phyloP scores from a whole-genome alignment of 495 filamentous ascomycete genomes.

The Penicillium lagena region DNA sequence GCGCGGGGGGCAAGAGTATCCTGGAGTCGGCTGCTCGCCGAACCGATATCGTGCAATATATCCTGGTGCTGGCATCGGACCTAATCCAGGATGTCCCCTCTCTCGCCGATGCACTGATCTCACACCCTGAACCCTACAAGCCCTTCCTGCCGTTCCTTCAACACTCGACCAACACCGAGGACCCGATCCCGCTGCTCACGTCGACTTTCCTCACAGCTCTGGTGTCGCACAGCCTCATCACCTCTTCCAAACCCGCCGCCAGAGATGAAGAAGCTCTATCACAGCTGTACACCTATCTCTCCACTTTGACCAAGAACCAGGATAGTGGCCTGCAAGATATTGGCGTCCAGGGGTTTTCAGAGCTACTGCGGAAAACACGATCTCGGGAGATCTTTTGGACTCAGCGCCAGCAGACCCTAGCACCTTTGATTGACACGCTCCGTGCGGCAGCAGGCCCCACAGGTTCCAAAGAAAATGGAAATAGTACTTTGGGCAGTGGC shows the following conservation, averaged over 20 bases:
- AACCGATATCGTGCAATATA: conserved; percentile 87
- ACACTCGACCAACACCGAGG: conserved; percentile 73
- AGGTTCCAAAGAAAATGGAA: conserved; percentile 61
- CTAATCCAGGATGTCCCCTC: conserved; percentile 76
- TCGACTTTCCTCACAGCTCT: conserved; percentile 81
- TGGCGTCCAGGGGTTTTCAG: conserved; percentile 85
- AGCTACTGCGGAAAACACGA: conserved; percentile 67
- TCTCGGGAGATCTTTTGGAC: conserved; percentile 86
- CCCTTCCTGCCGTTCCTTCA: conserved; percentile 81
- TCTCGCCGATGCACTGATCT: conserved; percentile 66
- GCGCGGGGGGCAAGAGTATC: conserved; percentile 64
- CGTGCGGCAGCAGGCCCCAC: conserved; percentile 70
- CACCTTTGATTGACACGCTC: conserved; percentile 76
- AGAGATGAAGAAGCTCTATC: conserved; percentile 73
- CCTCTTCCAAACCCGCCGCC: conserved; percentile 45
- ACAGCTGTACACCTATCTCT: conserved; percentile 80
- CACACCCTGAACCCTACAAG: conserved; percentile 71
- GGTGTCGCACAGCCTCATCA: conserved; percentile 61
- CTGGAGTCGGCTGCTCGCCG: conserved; percentile 73
- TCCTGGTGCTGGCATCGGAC: conserved; percentile 83
- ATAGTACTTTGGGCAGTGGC: conserved; percentile 62
- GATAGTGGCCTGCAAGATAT: conserved; percentile 92
- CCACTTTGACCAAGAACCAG: conserved; percentile 67
- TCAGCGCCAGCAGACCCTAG: conserved; percentile 73
- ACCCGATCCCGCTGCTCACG: conserved; percentile 81